Evolutionary conservation across 495 filamentous ascomycete genomes (phyloP).

Genomic region (Penicillium crystallinum): DNA sequence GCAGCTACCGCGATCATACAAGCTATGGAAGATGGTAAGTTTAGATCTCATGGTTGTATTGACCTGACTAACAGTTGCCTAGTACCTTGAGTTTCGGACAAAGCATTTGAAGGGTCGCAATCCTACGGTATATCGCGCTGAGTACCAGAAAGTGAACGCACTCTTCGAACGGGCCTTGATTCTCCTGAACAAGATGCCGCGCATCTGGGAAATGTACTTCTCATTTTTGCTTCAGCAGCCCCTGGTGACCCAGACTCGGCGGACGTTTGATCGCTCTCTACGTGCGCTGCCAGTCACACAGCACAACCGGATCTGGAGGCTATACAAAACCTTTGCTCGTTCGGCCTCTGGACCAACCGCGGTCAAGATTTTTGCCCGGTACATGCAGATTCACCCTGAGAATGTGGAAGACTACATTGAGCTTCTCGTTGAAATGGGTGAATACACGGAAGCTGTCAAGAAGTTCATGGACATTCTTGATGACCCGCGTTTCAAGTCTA

Average conservation of each 20-base stretch:
- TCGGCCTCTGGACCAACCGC: constrained; percentile 89
- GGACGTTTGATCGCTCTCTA: constrained; percentile 90
- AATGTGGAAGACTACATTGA: constrained; percentile 93
- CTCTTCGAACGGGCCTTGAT: constrained; percentile 93
- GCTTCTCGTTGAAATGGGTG: constrained; percentile 71
- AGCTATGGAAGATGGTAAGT: constrained; percentile 93
- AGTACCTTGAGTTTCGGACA: constrained; percentile 84
- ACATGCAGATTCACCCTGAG: constrained; percentile 97
- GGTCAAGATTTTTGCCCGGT: constrained; percentile 88
- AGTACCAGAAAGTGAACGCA: constrained; percentile 90
- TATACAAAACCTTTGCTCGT: constrained; percentile 88
- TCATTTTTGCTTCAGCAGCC: constrained; percentile 87
- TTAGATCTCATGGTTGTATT: not conserved
- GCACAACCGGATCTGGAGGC: constrained; percentile 93
- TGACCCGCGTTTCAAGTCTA: constrained; percentile 86
- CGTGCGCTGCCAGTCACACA: constrained; percentile 94
- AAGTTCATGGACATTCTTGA: constrained; percentile 92
- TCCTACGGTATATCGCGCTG: constrained; percentile 69
- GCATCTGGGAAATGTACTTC: constrained; percentile 98
- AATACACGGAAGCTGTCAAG: constrained; percentile 89
- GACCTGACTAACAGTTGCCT: constrained; percentile 4
- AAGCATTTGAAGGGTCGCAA: constrained; percentile 82
- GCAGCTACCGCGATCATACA: constrained; percentile 90
- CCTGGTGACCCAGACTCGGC: constrained; percentile 81
- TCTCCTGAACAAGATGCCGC: constrained; percentile 97